These are phyloP conservation scores for Kuraishia floccosa DNA, from an alignment of 805 yeast genomes.

Conservation along the genomic window DNA sequence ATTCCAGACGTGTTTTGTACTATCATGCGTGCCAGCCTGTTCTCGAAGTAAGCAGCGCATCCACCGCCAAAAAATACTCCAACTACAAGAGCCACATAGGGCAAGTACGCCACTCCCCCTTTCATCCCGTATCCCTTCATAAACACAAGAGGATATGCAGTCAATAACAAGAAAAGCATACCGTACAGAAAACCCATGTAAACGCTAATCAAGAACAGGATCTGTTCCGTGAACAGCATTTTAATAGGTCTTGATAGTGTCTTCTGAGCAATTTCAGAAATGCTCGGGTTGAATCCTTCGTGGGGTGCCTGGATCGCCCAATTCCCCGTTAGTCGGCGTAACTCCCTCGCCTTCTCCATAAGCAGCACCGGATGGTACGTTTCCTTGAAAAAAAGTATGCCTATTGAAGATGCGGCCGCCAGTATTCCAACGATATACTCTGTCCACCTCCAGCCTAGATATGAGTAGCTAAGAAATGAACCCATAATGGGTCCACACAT, in stretches of 20 bases:
- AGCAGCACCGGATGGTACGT: slow-evolving; percentile 67
- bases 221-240: slow-evolving; percentile 64
- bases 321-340: slow-evolving; percentile 61
- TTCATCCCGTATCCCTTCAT: slow-evolving; percentile 46
- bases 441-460: slow-evolving; percentile 78
- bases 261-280: slow-evolving; percentile 50
- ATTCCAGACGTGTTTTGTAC: slow-evolving; percentile 46
- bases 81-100: slow-evolving; percentile 65
- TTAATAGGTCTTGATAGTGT: slow-evolving; percentile 56
- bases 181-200: slow-evolving; percentile 78
- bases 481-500: slow-evolving; percentile 74
- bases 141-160: slow-evolving; percentile 70
- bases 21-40: slow-evolving; percentile 34
- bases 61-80: slow-evolving; percentile 56
- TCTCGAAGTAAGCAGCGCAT: slow-evolving; percentile 43
- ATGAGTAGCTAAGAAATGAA: slow-evolving; percentile 47
- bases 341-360: slow-evolving; percentile 45
- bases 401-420: slow-evolving; percentile 27
- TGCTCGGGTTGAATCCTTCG: slow-evolving; percentile 44
- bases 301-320: slow-evolving; percentile 79
- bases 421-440: slow-evolving; percentile 60
- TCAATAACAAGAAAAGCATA: slow-evolving; percentile 58
- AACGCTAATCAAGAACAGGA: slow-evolving; percentile 49
- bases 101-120: slow-evolving; percentile 62
- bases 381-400: slow-evolving; percentile 41